These are phyloP conservation scores for Melianthus villosus DNA, from an alignment of 441 rosid genomes.

Conservation along the genomic window DNA sequence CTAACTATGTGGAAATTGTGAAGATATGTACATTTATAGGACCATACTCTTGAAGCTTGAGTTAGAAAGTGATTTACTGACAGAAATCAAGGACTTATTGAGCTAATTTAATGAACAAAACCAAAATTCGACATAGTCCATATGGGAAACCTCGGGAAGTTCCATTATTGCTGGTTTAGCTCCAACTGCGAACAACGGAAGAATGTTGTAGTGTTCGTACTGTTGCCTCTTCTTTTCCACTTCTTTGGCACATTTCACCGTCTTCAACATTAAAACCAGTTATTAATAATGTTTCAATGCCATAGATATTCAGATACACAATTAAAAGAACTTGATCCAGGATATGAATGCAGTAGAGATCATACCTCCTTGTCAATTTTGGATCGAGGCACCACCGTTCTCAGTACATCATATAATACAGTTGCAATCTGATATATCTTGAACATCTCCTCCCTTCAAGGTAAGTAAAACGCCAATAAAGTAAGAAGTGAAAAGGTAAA, in stretches of 20 bases:
- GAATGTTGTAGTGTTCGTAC: constrained; percentile 59
- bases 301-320: constrained; percentile 7
- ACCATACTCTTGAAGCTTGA: too few species aligned
- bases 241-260: constrained; percentile 44
- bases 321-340: constrained; percentile 1
- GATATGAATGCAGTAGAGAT: constrained; percentile 5
- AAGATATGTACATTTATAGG: too few species aligned
- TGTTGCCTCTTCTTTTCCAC: constrained; percentile 56
- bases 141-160: constrained; percentile 64
- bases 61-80: too few species aligned
- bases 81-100: constrained; percentile 7
- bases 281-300: neutral
- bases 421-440: constrained; percentile 67
- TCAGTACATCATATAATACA: constrained; percentile 69
- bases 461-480: constrained; percentile 9
- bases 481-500: constrained; percentile 9
- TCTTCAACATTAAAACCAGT: constrained; percentile 25
- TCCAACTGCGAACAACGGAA: constrained; percentile 61
- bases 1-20: constrained; percentile 11
- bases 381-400: constrained; percentile 30
- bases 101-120: constrained; percentile 5
- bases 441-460: constrained; percentile 85
- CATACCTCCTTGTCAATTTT: constrained; percentile 60
- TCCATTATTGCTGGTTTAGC: constrained; percentile 64
- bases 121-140: constrained; percentile 6